These are phyloP conservation scores for Anthracocystis panici-leucophaei DNA, from an alignment of 1,284 basidiomycete genomes.

Conservation along the genomic window DNA sequence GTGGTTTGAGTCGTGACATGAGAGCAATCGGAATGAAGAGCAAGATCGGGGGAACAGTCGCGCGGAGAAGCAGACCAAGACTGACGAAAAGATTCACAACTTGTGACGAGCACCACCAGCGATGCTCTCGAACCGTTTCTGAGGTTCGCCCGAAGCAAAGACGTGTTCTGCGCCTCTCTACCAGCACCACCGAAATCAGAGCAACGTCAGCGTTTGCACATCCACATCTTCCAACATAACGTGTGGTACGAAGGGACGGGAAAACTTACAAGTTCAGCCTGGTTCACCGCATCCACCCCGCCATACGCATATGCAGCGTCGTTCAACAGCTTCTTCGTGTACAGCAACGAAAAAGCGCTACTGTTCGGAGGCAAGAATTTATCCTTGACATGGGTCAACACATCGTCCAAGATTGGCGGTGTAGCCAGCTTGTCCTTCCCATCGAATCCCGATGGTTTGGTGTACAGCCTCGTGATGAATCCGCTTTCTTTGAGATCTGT, in stretches of 20 bases:
- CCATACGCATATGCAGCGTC: constrained; percentile 47
- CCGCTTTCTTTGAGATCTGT: constrained; percentile 44
- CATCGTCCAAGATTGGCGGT: constrained; percentile 42
- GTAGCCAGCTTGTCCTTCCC: constrained; percentile 32
- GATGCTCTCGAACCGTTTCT: constrained; percentile 42
- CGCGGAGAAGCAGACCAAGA: constrained; percentile 3
- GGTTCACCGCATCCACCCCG: constrained; percentile 42
- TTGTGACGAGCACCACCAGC: constrained; percentile 55
- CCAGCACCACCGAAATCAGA: neutral
- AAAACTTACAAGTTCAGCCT: constrained; percentile 51
- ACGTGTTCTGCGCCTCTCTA: constrained; percentile 54
- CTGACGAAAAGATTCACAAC: constrained; percentile 17
- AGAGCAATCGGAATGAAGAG: no score
- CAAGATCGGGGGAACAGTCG: no score
- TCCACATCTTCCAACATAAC: neutral
- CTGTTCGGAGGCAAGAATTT: constrained; percentile 47
- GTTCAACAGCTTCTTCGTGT: constrained; percentile 54
- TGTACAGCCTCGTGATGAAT: constrained; percentile 52
- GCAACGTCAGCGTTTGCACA: constrained; percentile 3
- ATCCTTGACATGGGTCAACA: constrained; percentile 32
- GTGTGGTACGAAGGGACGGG: neutral
- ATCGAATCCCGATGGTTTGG: constrained; percentile 29
- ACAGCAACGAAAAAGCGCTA: constrained; percentile 49
- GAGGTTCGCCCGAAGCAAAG: constrained; percentile 46
- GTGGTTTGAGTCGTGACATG: no score